Base-by-base conservation (phyloP, 495 filamentous ascomycete genomes). In the Talaromyces nanjingensis region DNA sequence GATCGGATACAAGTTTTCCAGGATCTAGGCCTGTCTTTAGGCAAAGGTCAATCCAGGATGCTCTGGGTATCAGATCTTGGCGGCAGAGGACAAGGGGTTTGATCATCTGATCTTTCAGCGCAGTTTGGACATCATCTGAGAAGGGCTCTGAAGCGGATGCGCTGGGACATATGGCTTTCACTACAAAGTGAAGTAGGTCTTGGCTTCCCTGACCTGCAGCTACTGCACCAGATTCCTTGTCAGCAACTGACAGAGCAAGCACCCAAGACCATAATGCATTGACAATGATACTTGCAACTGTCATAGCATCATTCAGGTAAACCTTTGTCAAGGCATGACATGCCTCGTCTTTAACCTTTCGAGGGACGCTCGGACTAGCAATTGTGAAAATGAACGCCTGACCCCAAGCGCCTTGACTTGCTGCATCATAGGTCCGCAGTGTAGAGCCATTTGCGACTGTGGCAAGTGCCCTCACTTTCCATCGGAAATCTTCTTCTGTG, bases 1-100 rank as follows among this genome's bases (percentile, higher is more conserved):
- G 68, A 45, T 75, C 81, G 24, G 77, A 76, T 5, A 87, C 91
- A 57, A 98, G 81, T 11, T 81, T 76, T 18, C 92, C 93, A 2
- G 94, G 94, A 72, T 98, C 94, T 4, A 90, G 79, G 24, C 88
- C 85, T 24, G 89, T 84, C 64, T 83, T 84, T 45, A 97, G 77
- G 70, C 92, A 97, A 4, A 91, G 69, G 27, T 90, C 87, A 71
- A 98, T 98, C 96, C 96, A 98, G 47, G 83, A 87, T 16, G 84
- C 80, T 27, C 84, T 83, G 0, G 92, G 89, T 65, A 97, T 83
- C 34, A 98, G 72, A 61, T 92, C 85, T 24, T 86, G 83, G 18
- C 91, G 87, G 62, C 87, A 86, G n/a, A 98, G 77, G 20, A 97
- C 83, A 33, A 96, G 78, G 12, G 96, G 73, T 7, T 84, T 82